A percentile compares a stretch with the other conserved stretches of the same genome.
Evolutionary conservation across 129 eudicot species (phyloP).

Genomic region (Ambrosia artemisiifolia): DNA sequence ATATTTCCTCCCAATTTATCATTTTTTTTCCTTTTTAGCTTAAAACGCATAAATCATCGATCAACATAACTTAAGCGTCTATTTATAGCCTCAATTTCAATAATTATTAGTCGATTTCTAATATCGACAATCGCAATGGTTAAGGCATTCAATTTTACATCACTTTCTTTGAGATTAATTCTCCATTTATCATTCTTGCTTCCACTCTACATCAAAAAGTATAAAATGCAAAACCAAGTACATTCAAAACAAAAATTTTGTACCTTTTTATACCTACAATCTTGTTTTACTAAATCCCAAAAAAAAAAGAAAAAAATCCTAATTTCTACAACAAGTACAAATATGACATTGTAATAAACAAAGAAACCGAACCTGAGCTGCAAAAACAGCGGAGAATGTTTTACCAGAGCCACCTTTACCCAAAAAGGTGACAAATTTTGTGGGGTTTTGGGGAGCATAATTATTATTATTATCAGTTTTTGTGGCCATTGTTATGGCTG

Average conservation of each 20-base stretch:
- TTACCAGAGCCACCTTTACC: constrained; percentile 99
- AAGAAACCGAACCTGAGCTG: constrained; percentile 71
- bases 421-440: constrained; percentile 75
- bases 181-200: background rate
- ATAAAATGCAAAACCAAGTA: background rate
- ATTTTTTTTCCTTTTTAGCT: too few species aligned
- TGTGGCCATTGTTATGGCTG: constrained; percentile 16
- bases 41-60: too few species aligned
- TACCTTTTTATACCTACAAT: too few species aligned
- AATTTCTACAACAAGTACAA: background rate
- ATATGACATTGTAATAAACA: background rate
- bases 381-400: constrained; percentile 84
- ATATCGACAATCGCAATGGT: too few species aligned
- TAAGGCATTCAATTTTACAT: too few species aligned
- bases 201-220: background rate
- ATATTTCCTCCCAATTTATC: too few species aligned
- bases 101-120: too few species aligned
- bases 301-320: background rate
- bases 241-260: background rate
- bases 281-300: background rate
- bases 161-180: too few species aligned
- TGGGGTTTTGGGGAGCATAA: constrained; percentile 23
- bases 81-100: too few species aligned
- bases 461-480: background rate
- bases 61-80: too few species aligned